Conservation (phyloP, 495 filamentous ascomycete genomes). For the Lasiosphaeria ovina region DNA sequence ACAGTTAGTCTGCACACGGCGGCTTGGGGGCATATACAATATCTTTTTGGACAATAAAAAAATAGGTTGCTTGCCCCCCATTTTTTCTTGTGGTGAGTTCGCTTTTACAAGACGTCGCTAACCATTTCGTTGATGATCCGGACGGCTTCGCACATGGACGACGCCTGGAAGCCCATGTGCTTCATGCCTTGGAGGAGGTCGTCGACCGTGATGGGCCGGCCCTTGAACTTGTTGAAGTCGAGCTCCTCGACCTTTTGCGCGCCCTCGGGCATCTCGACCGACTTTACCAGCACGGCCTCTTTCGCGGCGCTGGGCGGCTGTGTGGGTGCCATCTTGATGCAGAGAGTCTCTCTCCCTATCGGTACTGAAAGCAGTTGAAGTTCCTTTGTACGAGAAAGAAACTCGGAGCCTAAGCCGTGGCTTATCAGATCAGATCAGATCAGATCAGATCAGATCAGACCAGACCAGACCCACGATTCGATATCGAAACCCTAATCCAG, state of each 20-base stretch:
- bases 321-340: constrained; percentile 20
- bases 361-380: background rate
- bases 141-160: constrained; percentile 76
- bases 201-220: constrained; percentile 73
- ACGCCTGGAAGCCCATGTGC: constrained; percentile 90
- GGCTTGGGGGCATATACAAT: too few relatives aligned
- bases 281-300: constrained; percentile 85
- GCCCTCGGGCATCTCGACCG: constrained; percentile 73
- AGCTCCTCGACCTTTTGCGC: constrained; percentile 76
- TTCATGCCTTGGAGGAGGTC: constrained; percentile 82
- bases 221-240: constrained; percentile 80
- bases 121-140: constrained; percentile 96
- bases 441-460: too few relatives aligned
- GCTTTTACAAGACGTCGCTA: constrained; percentile 25
- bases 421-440: too few relatives aligned
- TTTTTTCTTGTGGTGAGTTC: background rate
- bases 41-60: constrained; percentile 1
- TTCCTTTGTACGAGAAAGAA: background rate
- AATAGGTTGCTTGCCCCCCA: constrained; percentile 8
- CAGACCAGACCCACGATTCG: too few relatives aligned
- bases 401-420: background rate
- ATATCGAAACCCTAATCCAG: too few relatives aligned
- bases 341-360: background rate
- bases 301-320: constrained; percentile 64
- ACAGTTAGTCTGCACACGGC: constrained; percentile 8